Evolutionary conservation across 2,329 filamentous ascomycete species (phyloP).

Genomic region (Beauveria bassiana): DNA sequence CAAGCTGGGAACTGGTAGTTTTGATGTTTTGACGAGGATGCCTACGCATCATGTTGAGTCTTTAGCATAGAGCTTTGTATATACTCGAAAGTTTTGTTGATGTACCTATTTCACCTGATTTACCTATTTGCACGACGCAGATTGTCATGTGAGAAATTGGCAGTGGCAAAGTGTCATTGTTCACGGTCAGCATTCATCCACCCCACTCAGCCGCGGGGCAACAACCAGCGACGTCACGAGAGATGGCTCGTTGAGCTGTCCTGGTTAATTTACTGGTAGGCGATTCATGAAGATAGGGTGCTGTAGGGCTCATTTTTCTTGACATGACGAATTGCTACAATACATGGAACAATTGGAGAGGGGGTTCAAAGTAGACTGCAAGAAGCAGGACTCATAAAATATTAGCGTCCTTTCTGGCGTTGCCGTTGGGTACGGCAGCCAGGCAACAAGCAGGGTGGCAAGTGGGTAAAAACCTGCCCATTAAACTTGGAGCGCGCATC

Average conservation of each 20-base stretch:
- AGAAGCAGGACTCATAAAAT: too few species aligned
- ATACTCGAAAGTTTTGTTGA: neutral
- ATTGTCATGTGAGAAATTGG: neutral
- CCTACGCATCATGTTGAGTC: slow-evolving; percentile 42
- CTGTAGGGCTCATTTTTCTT: too few species aligned
- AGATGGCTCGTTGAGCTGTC: too few species aligned
- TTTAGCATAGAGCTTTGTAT: slow-evolving; percentile 13
- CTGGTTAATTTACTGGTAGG: too few species aligned
- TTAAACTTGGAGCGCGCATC: slow-evolving; percentile 18
- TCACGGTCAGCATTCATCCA: slow-evolving; percentile 1
- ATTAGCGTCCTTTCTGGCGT: too few species aligned
- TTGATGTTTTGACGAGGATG: slow-evolving; percentile 70
- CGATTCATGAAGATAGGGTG: too few species aligned
- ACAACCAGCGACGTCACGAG: slow-evolving; percentile 9
- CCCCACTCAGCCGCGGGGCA: slow-evolving; percentile 18
- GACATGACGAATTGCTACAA: too few species aligned
- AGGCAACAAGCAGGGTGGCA: neutral
- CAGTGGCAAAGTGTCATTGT: neutral
- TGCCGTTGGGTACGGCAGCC: too few species aligned
- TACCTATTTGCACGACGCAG: neutral
- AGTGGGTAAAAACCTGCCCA: slow-evolving; percentile 14
- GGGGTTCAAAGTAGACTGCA: neutral
- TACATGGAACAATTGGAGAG: neutral
- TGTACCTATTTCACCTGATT: neutral
- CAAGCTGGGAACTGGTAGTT: slow-evolving; percentile 80